Conservation (phyloP, 2,329 filamentous ascomycete species). For the Penicillium sp. region DNA sequence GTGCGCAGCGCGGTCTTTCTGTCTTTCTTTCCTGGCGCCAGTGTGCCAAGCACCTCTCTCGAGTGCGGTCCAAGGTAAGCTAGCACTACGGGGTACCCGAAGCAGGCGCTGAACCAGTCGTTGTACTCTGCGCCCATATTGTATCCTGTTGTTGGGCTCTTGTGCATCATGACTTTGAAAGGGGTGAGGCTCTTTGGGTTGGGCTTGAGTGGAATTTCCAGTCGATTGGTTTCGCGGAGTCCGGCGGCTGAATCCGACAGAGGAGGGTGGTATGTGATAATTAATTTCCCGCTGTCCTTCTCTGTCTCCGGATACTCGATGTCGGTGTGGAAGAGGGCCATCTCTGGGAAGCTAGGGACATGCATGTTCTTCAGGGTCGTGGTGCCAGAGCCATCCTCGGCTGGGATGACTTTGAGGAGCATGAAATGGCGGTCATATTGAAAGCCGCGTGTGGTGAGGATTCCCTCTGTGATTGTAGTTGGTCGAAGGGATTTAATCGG, state of each 20-base stretch:
- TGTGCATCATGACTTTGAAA: slow-evolving; percentile 58
- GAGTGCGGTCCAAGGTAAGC: slow-evolving; percentile 63
- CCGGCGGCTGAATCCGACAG: slow-evolving; percentile 23
- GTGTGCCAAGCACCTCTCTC: slow-evolving; percentile 61
- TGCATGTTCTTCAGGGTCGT: slow-evolving; percentile 56
- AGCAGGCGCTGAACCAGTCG: slow-evolving; percentile 65
- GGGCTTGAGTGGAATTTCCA: slow-evolving; percentile 60
- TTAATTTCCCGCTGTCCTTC: slow-evolving; percentile 34
- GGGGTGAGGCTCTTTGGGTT: slow-evolving; percentile 46
- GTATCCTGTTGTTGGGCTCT: slow-evolving; percentile 58
- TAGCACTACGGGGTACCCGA: slow-evolving; percentile 62
- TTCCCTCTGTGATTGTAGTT: slow-evolving; percentile 53
- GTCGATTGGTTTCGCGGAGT: slow-evolving; percentile 16
- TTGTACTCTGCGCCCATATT: slow-evolving; percentile 62
- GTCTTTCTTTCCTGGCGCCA: slow-evolving; percentile 44
- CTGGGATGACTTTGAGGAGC: slow-evolving; percentile 55
- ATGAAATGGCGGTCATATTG: slow-evolving; percentile 68
- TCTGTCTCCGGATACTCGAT: slow-evolving; percentile 39
- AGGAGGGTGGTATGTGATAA: slow-evolving; percentile 41
- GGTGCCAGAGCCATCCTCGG: slow-evolving; percentile 15
- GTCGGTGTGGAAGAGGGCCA: slow-evolving; percentile 64
- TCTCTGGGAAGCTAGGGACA: slow-evolving; percentile 56
- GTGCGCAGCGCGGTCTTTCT: background rate
- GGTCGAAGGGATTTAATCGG: slow-evolving; percentile 71
- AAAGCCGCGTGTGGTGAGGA: slow-evolving; percentile 62